phyloP scores from a whole-genome alignment of 371 early-diverging fungal genomes.

The Cokeromyces recurvatus region DNA sequence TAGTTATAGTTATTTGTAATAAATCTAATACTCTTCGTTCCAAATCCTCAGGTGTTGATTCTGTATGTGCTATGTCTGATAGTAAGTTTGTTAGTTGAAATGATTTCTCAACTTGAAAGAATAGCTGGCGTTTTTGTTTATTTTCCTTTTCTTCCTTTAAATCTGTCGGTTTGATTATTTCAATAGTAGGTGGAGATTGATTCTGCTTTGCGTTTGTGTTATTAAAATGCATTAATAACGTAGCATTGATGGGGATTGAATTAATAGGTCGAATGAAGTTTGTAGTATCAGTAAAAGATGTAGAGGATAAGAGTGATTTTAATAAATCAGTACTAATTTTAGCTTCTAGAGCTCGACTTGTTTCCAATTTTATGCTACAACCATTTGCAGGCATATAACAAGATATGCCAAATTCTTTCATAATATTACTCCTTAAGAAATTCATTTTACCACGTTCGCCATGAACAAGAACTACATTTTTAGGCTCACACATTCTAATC shows the following conservation, averaged over 20 bases:
- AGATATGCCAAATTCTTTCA: slow-evolving; percentile 78
- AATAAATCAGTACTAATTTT: slow-evolving; percentile 53
- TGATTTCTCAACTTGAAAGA: slow-evolving; percentile 18
- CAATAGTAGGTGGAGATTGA: slow-evolving; percentile 5
- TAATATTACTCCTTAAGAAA: slow-evolving; percentile 78
- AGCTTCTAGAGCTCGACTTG: slow-evolving; percentile 51
- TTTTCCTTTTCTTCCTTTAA: background rate
- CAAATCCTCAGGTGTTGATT: slow-evolving; percentile 5
- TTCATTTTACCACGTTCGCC: slow-evolving; percentile 95
- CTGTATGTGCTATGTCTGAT: slow-evolving; percentile 20
- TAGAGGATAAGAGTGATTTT: slow-evolving; percentile 27
- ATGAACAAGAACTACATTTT: slow-evolving; percentile 98
- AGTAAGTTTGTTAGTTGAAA: slow-evolving; percentile 7
- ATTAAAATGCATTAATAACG: slow-evolving; percentile 14
- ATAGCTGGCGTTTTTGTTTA: slow-evolving; percentile 5
- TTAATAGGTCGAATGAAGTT: slow-evolving; percentile 4
- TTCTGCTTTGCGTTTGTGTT: background rate
- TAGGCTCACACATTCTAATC: slow-evolving; percentile 88
- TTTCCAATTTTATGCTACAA: slow-evolving; percentile 62
- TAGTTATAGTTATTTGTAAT: slow-evolving; percentile 11
- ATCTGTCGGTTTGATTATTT: slow-evolving; percentile 14
- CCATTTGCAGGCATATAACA: slow-evolving; percentile 92
- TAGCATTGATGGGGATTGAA: slow-evolving; percentile 17
- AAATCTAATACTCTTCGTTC: slow-evolving; percentile 15
- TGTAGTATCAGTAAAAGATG: background rate